A percentile compares a stretch with the other conserved stretches of the same genome.
Conservation (phyloP, 352 stramenopile genomes). For the Globisporangium nagaii region DNA sequence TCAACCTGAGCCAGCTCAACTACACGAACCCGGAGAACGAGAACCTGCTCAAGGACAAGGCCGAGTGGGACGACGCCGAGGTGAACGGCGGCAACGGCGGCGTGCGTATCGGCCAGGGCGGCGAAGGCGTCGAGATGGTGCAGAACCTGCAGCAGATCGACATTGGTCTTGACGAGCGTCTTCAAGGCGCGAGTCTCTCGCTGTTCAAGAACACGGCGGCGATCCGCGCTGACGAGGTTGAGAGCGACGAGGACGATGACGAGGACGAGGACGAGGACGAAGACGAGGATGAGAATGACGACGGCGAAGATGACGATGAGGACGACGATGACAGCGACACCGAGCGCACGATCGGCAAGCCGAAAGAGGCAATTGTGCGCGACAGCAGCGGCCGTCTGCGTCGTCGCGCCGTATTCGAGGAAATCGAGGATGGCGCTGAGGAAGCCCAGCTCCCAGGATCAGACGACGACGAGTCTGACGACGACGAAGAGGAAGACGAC, state of each 20-base stretch:
- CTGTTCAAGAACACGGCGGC: slow-evolving; percentile 94
- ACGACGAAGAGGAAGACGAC: slow-evolving; percentile 43
- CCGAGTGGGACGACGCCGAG: slow-evolving; percentile 46
- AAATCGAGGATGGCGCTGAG: slow-evolving; percentile 23
- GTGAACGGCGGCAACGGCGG: slow-evolving; percentile 33
- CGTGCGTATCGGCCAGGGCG: slow-evolving; percentile 31
- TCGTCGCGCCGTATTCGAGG: slow-evolving; percentile 73
- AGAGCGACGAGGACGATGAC: slow-evolving; percentile 49
- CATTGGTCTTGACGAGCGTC: slow-evolving; percentile 92
- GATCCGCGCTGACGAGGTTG: slow-evolving; percentile 76
- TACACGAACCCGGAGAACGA: slow-evolving; percentile 93
- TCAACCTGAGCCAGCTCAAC: slow-evolving; percentile 93
- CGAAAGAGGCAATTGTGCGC: slow-evolving; percentile 58
- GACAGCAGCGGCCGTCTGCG: slow-evolving; percentile 69
- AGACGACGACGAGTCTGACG: slow-evolving; percentile 39
- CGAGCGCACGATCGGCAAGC: slow-evolving; percentile 47
- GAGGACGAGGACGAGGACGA: slow-evolving; percentile 50
- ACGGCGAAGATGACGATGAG: slow-evolving; percentile 31
- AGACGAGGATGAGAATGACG: slow-evolving; percentile 40
- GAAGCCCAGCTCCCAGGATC: slow-evolving; percentile 4
- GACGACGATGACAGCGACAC: slow-evolving; percentile 51
- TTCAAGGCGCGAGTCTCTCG: slow-evolving; percentile 90
- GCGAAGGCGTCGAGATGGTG: slow-evolving; percentile 92
- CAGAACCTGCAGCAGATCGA: slow-evolving; percentile 91
- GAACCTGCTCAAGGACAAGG: slow-evolving; percentile 43